Evolutionary conservation across 2,329 filamentous ascomycete genomes (phyloP).

Genomic region (Tolypocladium endophyticum): DNA sequence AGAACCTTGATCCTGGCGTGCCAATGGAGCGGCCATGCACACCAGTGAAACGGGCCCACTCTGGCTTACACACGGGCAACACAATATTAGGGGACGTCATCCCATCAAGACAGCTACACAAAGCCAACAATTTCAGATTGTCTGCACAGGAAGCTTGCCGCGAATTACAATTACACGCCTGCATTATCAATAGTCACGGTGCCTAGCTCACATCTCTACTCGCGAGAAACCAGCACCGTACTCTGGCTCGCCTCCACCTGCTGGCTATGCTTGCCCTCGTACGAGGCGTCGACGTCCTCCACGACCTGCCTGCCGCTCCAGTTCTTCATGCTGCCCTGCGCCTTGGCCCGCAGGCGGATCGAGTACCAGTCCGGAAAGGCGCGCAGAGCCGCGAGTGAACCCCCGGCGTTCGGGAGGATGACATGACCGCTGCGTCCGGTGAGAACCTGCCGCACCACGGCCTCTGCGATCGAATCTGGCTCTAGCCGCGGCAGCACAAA

Average conservation of each 20-base stretch:
- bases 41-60: background rate
- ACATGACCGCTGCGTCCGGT: constrained; percentile 36
- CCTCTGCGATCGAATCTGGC: constrained; percentile 31
- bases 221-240: constrained; percentile 18
- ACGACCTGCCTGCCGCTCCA: constrained; percentile 38
- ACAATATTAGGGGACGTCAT: background rate
- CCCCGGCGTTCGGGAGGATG: constrained; percentile 31
- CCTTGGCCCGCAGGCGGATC: constrained; percentile 35
- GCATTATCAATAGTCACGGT: background rate
- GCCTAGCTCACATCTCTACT: constrained; percentile 6
- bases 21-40: background rate
- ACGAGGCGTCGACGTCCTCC: constrained; percentile 26
- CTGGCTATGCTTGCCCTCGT: background rate
- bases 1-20: background rate
- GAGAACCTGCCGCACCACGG: constrained; percentile 38
- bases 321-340: constrained; percentile 28
- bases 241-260: constrained; percentile 3
- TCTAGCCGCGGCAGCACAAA: constrained; percentile 23
- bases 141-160: background rate
- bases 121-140: background rate
- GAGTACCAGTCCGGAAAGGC: constrained; percentile 55
- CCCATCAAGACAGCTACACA: background rate
- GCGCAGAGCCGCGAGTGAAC: constrained; percentile 31
- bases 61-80: background rate
- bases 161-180: background rate